Conservation (phyloP, 768 basidiomycete species). For the Russula griseocarnosa region DNA sequence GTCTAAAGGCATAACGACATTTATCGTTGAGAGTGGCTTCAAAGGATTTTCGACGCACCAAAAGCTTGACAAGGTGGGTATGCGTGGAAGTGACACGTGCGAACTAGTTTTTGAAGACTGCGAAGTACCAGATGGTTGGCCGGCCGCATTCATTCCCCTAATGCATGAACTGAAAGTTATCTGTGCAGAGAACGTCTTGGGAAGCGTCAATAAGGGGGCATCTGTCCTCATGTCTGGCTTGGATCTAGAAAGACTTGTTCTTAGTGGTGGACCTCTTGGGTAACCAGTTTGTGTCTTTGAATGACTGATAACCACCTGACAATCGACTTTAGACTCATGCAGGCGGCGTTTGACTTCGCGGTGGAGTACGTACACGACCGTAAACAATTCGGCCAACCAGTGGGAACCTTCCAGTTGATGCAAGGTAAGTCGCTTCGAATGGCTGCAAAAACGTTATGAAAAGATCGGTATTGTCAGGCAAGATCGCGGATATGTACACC, state of each 20-base stretch:
- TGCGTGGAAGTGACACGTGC: conserved; percentile 94
- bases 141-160: conserved; percentile 9
- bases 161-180: conserved; percentile 3
- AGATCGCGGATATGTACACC: conserved; percentile 93
- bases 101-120: conserved; percentile 91
- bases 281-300: conserved; percentile 33
- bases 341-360: conserved; percentile 86
- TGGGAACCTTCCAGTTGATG: conserved; percentile 94
- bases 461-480: conserved; percentile 43
- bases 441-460: conserved; percentile 17
- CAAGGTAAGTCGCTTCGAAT: conserved; percentile 57
- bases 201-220: conserved; percentile 72
- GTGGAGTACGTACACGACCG: conserved; percentile 90
- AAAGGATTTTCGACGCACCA: conserved; percentile 84
- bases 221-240: conserved; percentile 92
- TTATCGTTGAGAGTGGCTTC: conserved; percentile 81
- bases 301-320: background rate
- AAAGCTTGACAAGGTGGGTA: conserved; percentile 93
- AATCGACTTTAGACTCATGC: conserved; percentile 64
- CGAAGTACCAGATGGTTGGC: conserved; percentile 77
- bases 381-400: conserved; percentile 82
- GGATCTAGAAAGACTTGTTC: conserved; percentile 85
- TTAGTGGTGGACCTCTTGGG: conserved; percentile 92
- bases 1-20: conserved; percentile 88
- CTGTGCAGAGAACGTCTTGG: conserved; percentile 73